These are phyloP conservation scores for Davidsoniella eucalypti DNA, from an alignment of 2,329 filamentous ascomycete genomes.

Conservation along the genomic window DNA sequence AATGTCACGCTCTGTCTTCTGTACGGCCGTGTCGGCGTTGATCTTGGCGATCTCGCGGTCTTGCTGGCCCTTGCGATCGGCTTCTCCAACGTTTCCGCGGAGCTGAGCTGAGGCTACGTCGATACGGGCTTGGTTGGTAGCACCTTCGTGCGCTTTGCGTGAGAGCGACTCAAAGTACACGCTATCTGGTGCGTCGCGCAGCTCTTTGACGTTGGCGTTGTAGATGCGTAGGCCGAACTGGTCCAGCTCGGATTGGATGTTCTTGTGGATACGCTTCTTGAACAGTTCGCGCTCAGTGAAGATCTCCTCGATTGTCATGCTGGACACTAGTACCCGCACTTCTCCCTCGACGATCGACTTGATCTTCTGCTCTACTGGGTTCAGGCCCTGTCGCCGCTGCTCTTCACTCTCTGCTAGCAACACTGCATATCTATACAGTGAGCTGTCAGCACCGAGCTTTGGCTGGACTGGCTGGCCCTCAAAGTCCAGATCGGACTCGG, in stretches of 20 bases:
- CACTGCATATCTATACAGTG: conserved; percentile 69
- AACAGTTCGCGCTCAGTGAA: conserved; percentile 64
- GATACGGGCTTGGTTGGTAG: conserved; percentile 55
- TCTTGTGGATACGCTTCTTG: conserved; percentile 57
- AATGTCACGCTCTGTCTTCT: conserved; percentile 70
- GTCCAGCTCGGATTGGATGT: conserved; percentile 61
- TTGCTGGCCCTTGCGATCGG: conserved; percentile 60
- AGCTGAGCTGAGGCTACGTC: conserved; percentile 44
- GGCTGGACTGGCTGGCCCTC: conserved; percentile 21
- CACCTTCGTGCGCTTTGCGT: conserved; percentile 71
- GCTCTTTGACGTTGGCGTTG: conserved; percentile 65
- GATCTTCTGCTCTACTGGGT: conserved; percentile 69
- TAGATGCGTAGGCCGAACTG: conserved; percentile 66
- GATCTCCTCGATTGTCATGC: conserved; percentile 88
- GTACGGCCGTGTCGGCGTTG: conserved; percentile 67
- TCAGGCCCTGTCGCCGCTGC: conserved; percentile 24
- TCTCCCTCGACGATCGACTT: conserved; percentile 85
- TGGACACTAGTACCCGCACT: conserved; percentile 64
- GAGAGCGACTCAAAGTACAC: conserved; percentile 71
- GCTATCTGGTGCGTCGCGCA: conserved; percentile 67
- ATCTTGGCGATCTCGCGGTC: conserved; percentile 82
- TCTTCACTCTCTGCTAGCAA: conserved; percentile 56
- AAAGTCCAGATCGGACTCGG: conserved; percentile 27
- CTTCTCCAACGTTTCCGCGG: conserved; percentile 58
- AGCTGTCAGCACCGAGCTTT: conserved; percentile 32